Base-by-base conservation (phyloP, 2,329 filamentous ascomycete genomes). In the Ciborinia camelliae region DNA sequence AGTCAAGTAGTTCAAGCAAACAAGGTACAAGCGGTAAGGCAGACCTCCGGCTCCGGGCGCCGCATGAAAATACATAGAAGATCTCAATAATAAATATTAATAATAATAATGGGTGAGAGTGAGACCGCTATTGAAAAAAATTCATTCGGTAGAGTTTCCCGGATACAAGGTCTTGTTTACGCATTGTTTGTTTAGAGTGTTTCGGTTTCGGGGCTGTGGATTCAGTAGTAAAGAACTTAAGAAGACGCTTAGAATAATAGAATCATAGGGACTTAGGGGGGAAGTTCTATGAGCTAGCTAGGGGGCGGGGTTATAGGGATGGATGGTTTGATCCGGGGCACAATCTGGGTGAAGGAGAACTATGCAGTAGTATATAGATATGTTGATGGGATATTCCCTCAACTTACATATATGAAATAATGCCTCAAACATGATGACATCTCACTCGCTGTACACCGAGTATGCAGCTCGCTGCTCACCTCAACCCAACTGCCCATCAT, bases 301-400 rank as follows among this genome's bases (percentile, higher is more conserved):
- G n/a, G n/a, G n/a, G n/a, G 55, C 20, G 41, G n/a, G 55, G 41
- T 41, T 47, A 45, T 58, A 23, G n/a, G 55, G 55, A 53, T 53
- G 12, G 50, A 23, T 35, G 14, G 9, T 35, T 20, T 28, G 45
- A 4, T 48, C n/a, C 32, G 37, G 23, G n/a, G 28, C 35, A 23
- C 26, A n/a, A 41, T 18, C 9, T 45, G 41, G 28, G 28, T n/a
- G 28, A 30, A 14, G 15, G 41, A 32, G 28, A 23, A n/a, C 23
- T 47, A 35, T 10, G n/a, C n/a, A n/a, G n/a, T n/a, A 9, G n/a
- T 47, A 12, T 47, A 9, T 47, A n/a, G 6, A 47, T n/a, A 10
- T n/a, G 4, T 23, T 23, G n/a, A 50, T 26, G 12, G 35, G 12
- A 41, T 47, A 37, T 47, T 35, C 55, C 41, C 41, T 58, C 39